These are phyloP conservation scores for Phaeosphaeria sp. DNA, from an alignment of 2,329 filamentous ascomycete species.

Conservation along the genomic window DNA sequence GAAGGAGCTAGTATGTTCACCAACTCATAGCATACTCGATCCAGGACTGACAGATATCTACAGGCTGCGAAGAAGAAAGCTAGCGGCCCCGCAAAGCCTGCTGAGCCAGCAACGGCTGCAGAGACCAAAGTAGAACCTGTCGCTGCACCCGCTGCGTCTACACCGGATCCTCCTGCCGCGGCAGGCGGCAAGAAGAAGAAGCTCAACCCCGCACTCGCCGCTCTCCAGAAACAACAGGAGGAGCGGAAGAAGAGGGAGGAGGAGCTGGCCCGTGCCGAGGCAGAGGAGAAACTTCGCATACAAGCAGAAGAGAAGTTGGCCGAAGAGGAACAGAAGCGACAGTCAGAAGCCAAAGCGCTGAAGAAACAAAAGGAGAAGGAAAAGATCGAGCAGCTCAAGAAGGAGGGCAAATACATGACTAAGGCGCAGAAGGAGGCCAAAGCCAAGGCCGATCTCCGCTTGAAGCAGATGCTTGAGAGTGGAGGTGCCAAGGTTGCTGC, in stretches of 20 bases:
- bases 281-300: conserved; percentile 69
- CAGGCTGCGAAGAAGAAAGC: conserved; percentile 64
- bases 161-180: conserved; percentile 36
- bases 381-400: conserved; percentile 84
- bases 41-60: conserved; percentile 4
- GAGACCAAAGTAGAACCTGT: conserved; percentile 45
- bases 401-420: conserved; percentile 84
- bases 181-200: conserved; percentile 85
- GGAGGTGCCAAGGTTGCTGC: conserved; percentile 68
- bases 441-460: conserved; percentile 76
- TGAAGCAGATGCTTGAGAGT: conserved; percentile 84
- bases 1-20: conserved; percentile 81
- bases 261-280: conserved; percentile 63
- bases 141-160: conserved; percentile 39
- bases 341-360: conserved; percentile 74
- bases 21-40: background rate
- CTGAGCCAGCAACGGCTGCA: conserved; percentile 49
- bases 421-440: conserved; percentile 87
- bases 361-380: conserved; percentile 90
- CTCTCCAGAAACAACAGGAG: conserved; percentile 84
- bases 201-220: conserved; percentile 73
- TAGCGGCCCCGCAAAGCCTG: conserved; percentile 56
- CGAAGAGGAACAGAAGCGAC: conserved; percentile 72
- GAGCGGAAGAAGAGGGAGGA: conserved; percentile 71
- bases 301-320: conserved; percentile 70